Base-by-base conservation (phyloP, 441 rosid species). In the Flueggea neowawraea region DNA sequence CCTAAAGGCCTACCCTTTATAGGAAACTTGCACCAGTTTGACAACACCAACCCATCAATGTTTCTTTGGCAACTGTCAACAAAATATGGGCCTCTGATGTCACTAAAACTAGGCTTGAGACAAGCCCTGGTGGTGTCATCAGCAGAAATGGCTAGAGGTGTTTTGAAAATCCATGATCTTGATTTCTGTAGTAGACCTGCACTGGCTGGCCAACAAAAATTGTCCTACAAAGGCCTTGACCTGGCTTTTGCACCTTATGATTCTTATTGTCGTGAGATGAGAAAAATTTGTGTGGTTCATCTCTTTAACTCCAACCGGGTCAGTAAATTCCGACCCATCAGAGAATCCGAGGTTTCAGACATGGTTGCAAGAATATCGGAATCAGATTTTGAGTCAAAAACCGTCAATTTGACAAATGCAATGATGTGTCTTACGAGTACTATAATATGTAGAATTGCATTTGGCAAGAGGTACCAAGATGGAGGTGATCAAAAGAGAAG, bases 21-120 rank as follows among this genome's bases (percentile, higher is more conserved):
- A 6, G 78, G 83, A 0, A 78, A 76, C 65, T 58, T 81, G 28
- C 69, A 57, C 52, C 80, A 73, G 43, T 39, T 81, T 33, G 61
- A 68, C 64, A 22, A 15, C 52, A 33, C 47, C 69, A 2, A 9
- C 64, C 22, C 49, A 39, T 31, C 83, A 62, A 11, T 17, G 5
- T 3, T 54, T 14, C 6, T 63, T 2, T 61, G 63, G 66, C 56
- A 57, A 44, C 55, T 84, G 50, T 73, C 84, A 1, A 51, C 68
- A 48, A 55, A 39, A 1, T 69, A 74, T 45, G 90, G 87, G 5
- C 82, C 85, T 4, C 70, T 84, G 48, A 62, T 80, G 72, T 80
- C 69, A 17, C 53, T 78, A 31, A 67, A 57, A 9, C 60, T 75
- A 3, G 85, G 81, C 52, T 65, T 49, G 12, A 66, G 61, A 12